phyloP scores from a whole-genome alignment of 2,329 filamentous ascomycete genomes.

The Clonostachys rosea region DNA sequence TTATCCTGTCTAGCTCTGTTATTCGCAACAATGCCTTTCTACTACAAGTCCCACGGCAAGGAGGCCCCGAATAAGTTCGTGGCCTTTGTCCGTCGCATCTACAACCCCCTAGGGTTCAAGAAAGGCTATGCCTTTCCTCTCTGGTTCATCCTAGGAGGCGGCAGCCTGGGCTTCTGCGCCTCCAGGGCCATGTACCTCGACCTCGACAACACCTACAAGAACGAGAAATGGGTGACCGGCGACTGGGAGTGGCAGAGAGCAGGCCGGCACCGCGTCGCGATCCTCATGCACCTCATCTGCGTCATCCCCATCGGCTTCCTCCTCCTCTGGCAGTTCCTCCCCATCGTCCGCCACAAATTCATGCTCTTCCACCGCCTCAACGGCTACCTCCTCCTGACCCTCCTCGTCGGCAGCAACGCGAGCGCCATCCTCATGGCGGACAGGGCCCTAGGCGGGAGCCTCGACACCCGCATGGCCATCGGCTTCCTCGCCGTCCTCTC shows the following conservation, averaged over 20 bases:
- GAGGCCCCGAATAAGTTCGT: not conserved
- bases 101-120: conserved; percentile 45
- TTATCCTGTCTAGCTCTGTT: not conserved
- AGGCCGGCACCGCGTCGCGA: conserved; percentile 21
- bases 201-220: conserved; percentile 28
- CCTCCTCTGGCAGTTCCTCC: conserved; percentile 39
- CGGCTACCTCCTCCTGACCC: conserved; percentile 33
- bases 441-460: conserved; percentile 46
- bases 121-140: conserved; percentile 54
- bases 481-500: conserved; percentile 40
- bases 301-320: conserved; percentile 37
- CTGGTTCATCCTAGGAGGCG: conserved; percentile 41
- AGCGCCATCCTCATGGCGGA: conserved; percentile 46
- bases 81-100: conserved; percentile 16
- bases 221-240: conserved; percentile 4
- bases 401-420: conserved; percentile 8
- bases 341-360: conserved; percentile 34
- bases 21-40: not conserved
- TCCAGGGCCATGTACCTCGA: conserved; percentile 41
- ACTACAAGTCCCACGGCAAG: not conserved
- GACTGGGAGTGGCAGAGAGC: conserved; percentile 35
- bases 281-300: conserved; percentile 34
- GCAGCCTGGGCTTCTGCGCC: conserved; percentile 36
- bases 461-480: conserved; percentile 38
- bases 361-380: conserved; percentile 53